Evolutionary conservation across 495 filamentous ascomycete species (phyloP).

Genomic region (Cercophora scortea): DNA sequence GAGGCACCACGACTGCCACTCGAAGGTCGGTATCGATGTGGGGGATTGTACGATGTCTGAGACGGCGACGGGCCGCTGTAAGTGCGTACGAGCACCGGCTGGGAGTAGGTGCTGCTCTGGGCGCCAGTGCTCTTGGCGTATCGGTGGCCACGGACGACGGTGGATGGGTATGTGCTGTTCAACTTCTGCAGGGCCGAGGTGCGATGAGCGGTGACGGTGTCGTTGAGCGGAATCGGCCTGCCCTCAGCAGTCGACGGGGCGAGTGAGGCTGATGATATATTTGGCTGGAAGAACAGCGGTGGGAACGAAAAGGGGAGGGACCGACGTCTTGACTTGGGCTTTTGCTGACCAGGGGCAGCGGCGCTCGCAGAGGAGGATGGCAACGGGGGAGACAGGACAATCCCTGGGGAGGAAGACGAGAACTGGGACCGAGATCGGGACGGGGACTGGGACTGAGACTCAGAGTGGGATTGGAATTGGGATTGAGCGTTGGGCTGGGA

Average conservation of each 20-base stretch:
- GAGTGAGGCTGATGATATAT: constrained; percentile 34
- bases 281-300: constrained; percentile 26
- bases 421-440: background rate
- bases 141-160: constrained; percentile 17
- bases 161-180: constrained; percentile 35
- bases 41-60: constrained; percentile 12
- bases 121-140: constrained; percentile 39
- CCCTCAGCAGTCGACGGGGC: constrained; percentile 39
- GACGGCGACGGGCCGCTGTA: constrained; percentile 34
- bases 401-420: background rate
- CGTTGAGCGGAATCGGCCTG: constrained; percentile 34
- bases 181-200: constrained; percentile 37
- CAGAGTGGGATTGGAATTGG: constrained; percentile 4
- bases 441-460: background rate
- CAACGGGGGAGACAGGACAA: constrained; percentile 7
- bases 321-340: constrained; percentile 1
- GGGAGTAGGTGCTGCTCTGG: constrained; percentile 44
- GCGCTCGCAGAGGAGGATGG: constrained; percentile 2
- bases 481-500: constrained; percentile 14
- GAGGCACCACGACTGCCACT: constrained; percentile 18
- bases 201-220: constrained; percentile 29
- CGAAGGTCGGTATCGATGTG: constrained; percentile 12
- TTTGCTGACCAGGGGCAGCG: background rate
- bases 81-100: constrained; percentile 49
- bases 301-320: constrained; percentile 30